These are phyloP conservation scores for Penicillium expansum DNA, from an alignment of 2,329 filamentous ascomycete genomes.

Conservation along the genomic window DNA sequence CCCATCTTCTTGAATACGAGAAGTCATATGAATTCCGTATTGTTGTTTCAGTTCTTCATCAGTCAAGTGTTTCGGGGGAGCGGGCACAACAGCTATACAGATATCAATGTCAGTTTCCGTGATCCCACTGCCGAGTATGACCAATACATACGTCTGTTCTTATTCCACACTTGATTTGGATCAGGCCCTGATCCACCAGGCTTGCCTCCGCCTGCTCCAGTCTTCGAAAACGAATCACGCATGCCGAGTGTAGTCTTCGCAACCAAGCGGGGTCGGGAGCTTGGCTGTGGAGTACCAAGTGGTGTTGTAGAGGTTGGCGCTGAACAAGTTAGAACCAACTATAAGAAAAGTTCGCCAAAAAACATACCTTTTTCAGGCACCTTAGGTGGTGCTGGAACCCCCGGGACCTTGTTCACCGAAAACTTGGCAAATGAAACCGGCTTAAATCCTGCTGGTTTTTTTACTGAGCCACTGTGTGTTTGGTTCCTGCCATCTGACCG, in stretches of 20 bases:
- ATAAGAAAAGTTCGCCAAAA: not conserved
- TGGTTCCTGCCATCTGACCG: constrained; percentile 50
- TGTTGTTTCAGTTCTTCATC: constrained; percentile 68
- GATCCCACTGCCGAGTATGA: not conserved
- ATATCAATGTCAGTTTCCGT: constrained; percentile 21
- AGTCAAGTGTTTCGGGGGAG: constrained; percentile 63
- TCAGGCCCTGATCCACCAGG: constrained; percentile 56
- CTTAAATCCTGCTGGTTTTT: constrained; percentile 63
- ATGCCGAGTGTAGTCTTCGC: constrained; percentile 59
- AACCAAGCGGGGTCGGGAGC: constrained; percentile 59
- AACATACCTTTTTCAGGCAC: constrained; percentile 54
- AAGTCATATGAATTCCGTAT: constrained; percentile 66
- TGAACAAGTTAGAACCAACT: constrained; percentile 13
- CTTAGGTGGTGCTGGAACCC: constrained; percentile 52
- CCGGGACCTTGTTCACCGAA: constrained; percentile 61
- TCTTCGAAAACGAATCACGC: constrained; percentile 51
- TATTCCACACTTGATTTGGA: constrained; percentile 68
- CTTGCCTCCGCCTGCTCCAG: constrained; percentile 45
- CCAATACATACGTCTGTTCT: constrained; percentile 56
- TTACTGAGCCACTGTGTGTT: constrained; percentile 51
- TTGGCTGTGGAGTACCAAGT: constrained; percentile 42
- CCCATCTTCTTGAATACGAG: constrained; percentile 61
- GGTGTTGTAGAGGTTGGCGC: constrained; percentile 39
- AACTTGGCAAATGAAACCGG: constrained; percentile 66
- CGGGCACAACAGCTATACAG: constrained; percentile 49